Conservation (phyloP, 768 basidiomycete species). For the Tylopilus balloui region DNA sequence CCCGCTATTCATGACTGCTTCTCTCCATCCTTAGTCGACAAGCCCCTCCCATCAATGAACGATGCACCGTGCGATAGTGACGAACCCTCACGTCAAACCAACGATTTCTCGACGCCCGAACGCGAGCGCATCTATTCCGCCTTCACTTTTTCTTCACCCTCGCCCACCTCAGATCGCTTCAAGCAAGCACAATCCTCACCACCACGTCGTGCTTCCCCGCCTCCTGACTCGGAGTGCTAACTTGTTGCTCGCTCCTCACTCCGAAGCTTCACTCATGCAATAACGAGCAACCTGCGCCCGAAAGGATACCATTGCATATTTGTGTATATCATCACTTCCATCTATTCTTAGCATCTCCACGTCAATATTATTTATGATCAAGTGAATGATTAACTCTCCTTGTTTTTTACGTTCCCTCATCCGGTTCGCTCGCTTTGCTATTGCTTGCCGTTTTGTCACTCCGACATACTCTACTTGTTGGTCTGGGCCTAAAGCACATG, state of each 20-base stretch:
- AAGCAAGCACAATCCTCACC: constrained; percentile 38
- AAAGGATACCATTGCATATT: constrained; percentile 30
- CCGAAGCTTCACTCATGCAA: constrained; percentile 3
- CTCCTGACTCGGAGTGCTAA: constrained; percentile 19
- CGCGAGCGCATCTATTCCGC: constrained; percentile 67
- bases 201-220: constrained; percentile 18
- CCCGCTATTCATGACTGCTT: constrained; percentile 57
- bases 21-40: constrained; percentile 17
- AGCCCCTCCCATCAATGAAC: constrained; percentile 29
- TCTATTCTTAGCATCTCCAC: constrained; percentile 30
- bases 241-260: background rate
- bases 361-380: constrained; percentile 23
- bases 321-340: constrained; percentile 33
- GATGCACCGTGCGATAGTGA: constrained; percentile 29
- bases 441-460: constrained; percentile 28
- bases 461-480: constrained; percentile 25
- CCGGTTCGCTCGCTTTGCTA: constrained; percentile 27
- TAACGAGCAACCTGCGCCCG: constrained; percentile 7
- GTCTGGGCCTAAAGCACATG: constrained; percentile 25
- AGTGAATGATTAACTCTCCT: constrained; percentile 21
- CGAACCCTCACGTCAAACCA: constrained; percentile 64
- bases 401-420: constrained; percentile 22
- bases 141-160: constrained; percentile 77
- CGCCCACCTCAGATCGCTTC: constrained; percentile 54
- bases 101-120: constrained; percentile 69